These are phyloP conservation scores for Cladosporium sp. DNA, from an alignment of 2,329 filamentous ascomycete species.

Conservation along the genomic window DNA sequence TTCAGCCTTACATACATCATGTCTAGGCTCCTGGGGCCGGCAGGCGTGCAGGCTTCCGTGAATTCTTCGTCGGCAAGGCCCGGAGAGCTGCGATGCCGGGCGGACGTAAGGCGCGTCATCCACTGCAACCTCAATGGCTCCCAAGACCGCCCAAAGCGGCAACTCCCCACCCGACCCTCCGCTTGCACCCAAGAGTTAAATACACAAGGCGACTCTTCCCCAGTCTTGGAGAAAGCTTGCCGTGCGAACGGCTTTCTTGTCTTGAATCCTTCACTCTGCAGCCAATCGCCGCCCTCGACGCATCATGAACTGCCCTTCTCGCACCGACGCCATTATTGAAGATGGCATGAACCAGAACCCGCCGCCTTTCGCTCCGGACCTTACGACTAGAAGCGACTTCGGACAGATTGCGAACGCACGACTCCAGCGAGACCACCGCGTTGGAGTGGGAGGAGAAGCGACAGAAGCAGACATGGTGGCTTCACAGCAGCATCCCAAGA, in stretches of 20 bases:
- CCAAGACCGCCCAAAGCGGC: not conserved
- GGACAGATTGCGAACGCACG: slow-evolving; percentile 55
- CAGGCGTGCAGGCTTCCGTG: not conserved
- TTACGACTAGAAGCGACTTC: slow-evolving; percentile 56
- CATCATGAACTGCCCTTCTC: slow-evolving; percentile 60
- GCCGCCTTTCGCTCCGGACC: slow-evolving; percentile 50
- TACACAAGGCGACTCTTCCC: slow-evolving; percentile 3
- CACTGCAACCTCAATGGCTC: slow-evolving; percentile 3
- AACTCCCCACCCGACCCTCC: not conserved
- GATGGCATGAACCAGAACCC: slow-evolving; percentile 59
- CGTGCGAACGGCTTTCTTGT: slow-evolving; percentile 2
- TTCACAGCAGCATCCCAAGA: not conserved
- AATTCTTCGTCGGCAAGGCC: slow-evolving; percentile 1
- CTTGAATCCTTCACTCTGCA: not conserved
- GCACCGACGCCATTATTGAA: slow-evolving; percentile 49
- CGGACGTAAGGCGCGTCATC: not conserved
- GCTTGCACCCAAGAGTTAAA: not conserved
- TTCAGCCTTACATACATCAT: too few relatives aligned
- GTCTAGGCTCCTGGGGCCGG: too few relatives aligned
- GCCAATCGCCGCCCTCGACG: not conserved
- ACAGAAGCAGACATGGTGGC: slow-evolving; percentile 15
- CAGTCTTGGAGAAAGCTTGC: slow-evolving; percentile 10
- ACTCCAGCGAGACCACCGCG: slow-evolving; percentile 41
- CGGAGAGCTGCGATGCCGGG: not conserved
- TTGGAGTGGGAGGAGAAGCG: slow-evolving; percentile 20